Percentiles rank a stretch among this genome's conserved stretches.
Conservation (phyloP, 2,329 filamentous ascomycete species). For the Alternaria rosae region DNA sequence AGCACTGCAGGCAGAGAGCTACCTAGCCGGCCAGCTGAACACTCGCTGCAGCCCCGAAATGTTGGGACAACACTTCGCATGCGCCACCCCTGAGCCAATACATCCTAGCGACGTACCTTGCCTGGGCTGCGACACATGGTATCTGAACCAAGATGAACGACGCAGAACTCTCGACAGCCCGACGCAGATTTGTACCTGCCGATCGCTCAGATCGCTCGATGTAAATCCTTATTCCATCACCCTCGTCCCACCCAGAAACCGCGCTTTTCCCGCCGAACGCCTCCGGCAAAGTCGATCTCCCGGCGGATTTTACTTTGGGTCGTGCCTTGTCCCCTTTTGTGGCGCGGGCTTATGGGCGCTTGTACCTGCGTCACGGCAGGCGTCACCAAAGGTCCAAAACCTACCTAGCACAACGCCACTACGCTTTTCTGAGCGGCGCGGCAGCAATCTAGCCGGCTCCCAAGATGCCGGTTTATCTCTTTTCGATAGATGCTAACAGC, state of each 20-base stretch:
- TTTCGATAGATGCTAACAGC: slow-evolving; percentile 8
- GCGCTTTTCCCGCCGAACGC: slow-evolving; percentile 1
- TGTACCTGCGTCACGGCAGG: slow-evolving; percentile 7
- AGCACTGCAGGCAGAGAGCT: background rate
- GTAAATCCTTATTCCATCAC: background rate
- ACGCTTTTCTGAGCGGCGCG: background rate
- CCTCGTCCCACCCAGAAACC: background rate
- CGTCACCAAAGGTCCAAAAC: background rate
- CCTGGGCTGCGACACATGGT: background rate
- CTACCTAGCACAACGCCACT: background rate
- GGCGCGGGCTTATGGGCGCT: background rate
- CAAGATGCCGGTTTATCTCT: background rate
- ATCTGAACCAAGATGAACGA: background rate
- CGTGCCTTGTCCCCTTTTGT: background rate
- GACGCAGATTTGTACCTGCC: background rate
- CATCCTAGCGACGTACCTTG: background rate
- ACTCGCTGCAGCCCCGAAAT: background rate
- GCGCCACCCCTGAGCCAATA: slow-evolving; percentile 1
- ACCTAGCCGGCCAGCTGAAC: background rate
- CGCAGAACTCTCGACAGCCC: background rate
- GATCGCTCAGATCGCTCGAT: background rate
- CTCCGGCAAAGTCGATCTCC: slow-evolving; percentile 1
- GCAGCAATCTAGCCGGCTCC: slow-evolving; percentile 1
- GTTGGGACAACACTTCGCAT: background rate
- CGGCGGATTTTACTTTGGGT: background rate